Conservation (phyloP, 257 asterid species). For the Solanum ossicruentum region DNA sequence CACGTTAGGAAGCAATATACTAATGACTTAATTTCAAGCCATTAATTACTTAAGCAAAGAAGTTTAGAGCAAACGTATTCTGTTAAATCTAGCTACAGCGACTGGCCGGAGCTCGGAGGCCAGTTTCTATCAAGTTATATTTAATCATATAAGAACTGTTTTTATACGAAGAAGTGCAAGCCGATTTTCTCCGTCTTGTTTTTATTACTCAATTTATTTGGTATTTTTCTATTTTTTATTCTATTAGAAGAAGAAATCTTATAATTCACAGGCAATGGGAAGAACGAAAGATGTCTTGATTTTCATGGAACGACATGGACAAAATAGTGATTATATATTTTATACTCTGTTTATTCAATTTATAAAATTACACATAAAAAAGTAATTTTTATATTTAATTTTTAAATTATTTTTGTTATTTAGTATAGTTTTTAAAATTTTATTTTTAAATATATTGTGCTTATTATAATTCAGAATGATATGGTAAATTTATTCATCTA, state of each 20-base stretch:
- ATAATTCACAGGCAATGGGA: background rate
- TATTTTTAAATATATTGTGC: no score
- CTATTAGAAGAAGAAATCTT: background rate
- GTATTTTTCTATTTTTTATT: background rate
- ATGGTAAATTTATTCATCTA: no score
- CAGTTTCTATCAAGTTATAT: background rate
- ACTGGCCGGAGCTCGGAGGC: background rate
- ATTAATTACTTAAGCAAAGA: background rate
- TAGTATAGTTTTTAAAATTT: no score
- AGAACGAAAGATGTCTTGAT: no score
- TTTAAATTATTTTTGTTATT: no score
- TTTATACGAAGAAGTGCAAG: background rate
- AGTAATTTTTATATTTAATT: no score
- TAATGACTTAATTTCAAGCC: background rate
- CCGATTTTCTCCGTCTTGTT: background rate
- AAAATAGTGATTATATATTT: no score
- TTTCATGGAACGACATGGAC: no score
- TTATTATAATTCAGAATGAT: no score
- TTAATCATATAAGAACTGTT: background rate
- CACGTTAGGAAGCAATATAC: background rate
- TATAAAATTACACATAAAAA: no score
- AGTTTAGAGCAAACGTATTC: background rate
- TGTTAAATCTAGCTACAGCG: background rate
- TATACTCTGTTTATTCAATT: no score
- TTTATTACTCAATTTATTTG: background rate